Base-by-base conservation (phyloP, 495 filamentous ascomycete species). In the Podospora anserina region DNA sequence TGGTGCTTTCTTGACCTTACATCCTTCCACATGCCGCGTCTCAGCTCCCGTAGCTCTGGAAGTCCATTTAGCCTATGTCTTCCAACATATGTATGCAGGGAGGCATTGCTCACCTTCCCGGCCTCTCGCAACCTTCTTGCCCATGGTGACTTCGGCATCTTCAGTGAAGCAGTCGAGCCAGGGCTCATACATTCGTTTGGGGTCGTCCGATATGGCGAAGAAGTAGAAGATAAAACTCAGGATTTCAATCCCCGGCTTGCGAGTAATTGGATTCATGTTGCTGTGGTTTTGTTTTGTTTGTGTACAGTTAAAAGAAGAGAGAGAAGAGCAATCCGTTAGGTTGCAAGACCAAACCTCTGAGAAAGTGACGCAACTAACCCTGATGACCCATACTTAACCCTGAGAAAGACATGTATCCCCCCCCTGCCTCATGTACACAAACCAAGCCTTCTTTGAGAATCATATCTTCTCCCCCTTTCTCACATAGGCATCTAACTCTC, bases 161-260 rank as follows among this genome's bases (percentile, higher is more conserved):
- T 77, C 71, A 7, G 58, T n/a, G 69, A 82, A 83, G 54, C 63
- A 76, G 26, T 58, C 67, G 30, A 78, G 70, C 81, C 81, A 83
- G 55, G 80, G 76, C n/a, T 78, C 78, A 34, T 76, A 49, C 39
- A 49, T 77, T 57, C 63, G 63, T 16, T 69, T 71, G 2, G 72
- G 68, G 16, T 76, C 71, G 65, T 83, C 81, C 13, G 81, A 83
- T 26, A 70, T 66, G 13, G 72, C 68, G 70, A 76, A 83, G 69
- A 83, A 83, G 7, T 57, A 30, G 44, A 69, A 30, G 68, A 83
- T 74, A 58, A 81, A 82, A 2, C 66, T 18, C 61, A 72, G 73
- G 56, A 81, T 57, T 26, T 26, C 18, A 9, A 20, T 49, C 39
- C 9, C 39, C 2, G 39, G 39, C 39, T 49, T 11, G 2, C 15